Evolutionary conservation across 164 flowering plant genomes (phyloP).

Genomic region (Macadamia integrifolia): DNA sequence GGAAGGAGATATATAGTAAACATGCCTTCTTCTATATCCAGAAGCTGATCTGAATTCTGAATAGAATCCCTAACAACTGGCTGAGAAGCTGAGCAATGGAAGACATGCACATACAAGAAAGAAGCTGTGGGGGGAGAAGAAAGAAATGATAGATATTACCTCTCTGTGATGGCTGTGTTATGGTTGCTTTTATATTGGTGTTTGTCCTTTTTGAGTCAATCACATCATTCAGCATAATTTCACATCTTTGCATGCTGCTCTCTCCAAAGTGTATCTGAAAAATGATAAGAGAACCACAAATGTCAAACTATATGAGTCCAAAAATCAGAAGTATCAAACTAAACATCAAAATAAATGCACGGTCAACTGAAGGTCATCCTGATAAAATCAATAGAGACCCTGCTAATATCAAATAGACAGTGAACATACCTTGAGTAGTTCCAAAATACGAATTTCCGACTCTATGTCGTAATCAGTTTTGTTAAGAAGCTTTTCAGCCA

Average conservation of each 20-base stretch:
- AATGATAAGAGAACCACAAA: constrained; percentile 10
- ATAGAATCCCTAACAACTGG: neutral
- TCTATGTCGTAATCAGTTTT: constrained; percentile 93
- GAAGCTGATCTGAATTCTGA: neutral
- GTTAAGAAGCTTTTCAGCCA: constrained; percentile 94
- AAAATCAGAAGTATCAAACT: neutral
- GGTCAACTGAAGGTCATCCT: neutral
- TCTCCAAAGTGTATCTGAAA: constrained; percentile 96
- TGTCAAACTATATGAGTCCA: constrained; percentile 6
- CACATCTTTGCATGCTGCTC: constrained; percentile 95
- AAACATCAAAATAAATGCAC: neutral
- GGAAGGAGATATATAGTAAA: neutral
- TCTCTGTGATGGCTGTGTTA: constrained; percentile 37
- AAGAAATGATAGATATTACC: constrained; percentile 24
- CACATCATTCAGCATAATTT: constrained; percentile 97
- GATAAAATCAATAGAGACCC: neutral
- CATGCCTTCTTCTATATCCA: neutral
- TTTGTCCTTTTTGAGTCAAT: constrained; percentile 95
- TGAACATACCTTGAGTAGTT: constrained; percentile 75
- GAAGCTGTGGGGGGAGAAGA: no score
- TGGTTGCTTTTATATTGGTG: constrained; percentile 76
- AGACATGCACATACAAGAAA: neutral
- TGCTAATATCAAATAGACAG: neutral
- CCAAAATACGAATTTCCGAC: constrained; percentile 86
- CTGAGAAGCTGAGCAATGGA: neutral